Conservation (phyloP, 352 stramenopile species). For the Phytophthora cryptogea region DNA sequence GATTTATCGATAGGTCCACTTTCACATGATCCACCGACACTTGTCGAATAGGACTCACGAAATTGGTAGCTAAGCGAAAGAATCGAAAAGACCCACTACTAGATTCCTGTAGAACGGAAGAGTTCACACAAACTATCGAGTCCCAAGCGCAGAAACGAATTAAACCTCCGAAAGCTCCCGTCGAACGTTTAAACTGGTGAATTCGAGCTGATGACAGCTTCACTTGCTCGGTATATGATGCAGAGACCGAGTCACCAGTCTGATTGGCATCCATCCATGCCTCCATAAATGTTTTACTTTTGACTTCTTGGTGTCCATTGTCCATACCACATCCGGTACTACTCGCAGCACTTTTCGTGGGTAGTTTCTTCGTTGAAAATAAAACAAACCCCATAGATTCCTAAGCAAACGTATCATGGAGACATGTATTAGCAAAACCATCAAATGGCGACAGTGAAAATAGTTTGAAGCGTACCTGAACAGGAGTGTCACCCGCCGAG, state of each 20-base stretch:
- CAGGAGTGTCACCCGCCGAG: background rate
- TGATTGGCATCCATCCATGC: constrained; percentile 11
- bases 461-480: constrained; percentile 7
- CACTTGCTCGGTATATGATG: background rate
- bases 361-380: constrained; percentile 11
- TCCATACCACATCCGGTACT: background rate
- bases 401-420: background rate
- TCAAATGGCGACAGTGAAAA: background rate
- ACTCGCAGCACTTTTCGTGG: background rate
- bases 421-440: background rate
- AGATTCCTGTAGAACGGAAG: constrained; percentile 25
- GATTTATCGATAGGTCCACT: background rate
- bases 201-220: constrained; percentile 2
- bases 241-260: background rate
- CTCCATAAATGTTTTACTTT: constrained; percentile 5
- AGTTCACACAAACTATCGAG: constrained; percentile 31
- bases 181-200: constrained; percentile 16
- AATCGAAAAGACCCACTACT: constrained; percentile 30
- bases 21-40: constrained; percentile 7
- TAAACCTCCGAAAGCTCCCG: background rate
- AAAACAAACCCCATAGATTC: constrained; percentile 10
- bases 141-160: constrained; percentile 29
- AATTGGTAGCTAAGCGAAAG: constrained; percentile 17
- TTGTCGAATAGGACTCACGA: constrained; percentile 24
- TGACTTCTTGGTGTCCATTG: background rate